These are phyloP conservation scores for Fusarium chuoi DNA, from an alignment of 2,329 filamentous ascomycete species.

Conservation along the genomic window DNA sequence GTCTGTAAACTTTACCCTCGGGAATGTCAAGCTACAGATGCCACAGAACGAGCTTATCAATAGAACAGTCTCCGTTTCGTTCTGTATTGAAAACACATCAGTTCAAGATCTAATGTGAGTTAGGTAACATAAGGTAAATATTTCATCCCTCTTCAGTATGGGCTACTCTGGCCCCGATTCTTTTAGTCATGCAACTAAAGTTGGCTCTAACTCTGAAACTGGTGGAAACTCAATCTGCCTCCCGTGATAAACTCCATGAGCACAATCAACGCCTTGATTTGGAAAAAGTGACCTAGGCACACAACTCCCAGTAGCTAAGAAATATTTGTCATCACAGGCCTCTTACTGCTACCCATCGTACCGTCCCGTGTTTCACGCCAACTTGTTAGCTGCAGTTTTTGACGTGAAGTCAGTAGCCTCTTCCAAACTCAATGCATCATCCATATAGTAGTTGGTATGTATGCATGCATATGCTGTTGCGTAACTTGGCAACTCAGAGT, in stretches of 20 bases:
- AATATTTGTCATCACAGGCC: not conserved
- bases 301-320: slow-evolving; percentile 3
- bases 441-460: not conserved
- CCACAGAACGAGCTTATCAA: too few relatives aligned
- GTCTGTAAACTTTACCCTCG: not conserved
- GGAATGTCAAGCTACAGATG: not conserved
- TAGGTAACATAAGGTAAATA: too few relatives aligned
- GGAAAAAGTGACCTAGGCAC: not conserved
- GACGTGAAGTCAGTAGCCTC: slow-evolving; percentile 3
- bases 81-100: not conserved
- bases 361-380: slow-evolving; percentile 8
- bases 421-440: slow-evolving; percentile 11
- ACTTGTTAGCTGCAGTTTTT: not conserved
- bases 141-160: not conserved
- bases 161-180: not conserved
- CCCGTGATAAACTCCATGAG: not conserved
- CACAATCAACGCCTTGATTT: not conserved
- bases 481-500: not conserved
- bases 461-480: not conserved
- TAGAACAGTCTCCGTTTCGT: not conserved
- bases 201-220: slow-evolving; percentile 21
- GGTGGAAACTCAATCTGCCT: slow-evolving; percentile 26
- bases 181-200: slow-evolving; percentile 8
- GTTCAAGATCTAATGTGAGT: not conserved
- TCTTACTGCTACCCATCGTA: not conserved